A percentile compares a stretch with the other conserved stretches of the same genome.
Evolutionary conservation across 1,139 yeast genomes (phyloP).

Genomic region (Saccharomycopsis crataegensis): DNA sequence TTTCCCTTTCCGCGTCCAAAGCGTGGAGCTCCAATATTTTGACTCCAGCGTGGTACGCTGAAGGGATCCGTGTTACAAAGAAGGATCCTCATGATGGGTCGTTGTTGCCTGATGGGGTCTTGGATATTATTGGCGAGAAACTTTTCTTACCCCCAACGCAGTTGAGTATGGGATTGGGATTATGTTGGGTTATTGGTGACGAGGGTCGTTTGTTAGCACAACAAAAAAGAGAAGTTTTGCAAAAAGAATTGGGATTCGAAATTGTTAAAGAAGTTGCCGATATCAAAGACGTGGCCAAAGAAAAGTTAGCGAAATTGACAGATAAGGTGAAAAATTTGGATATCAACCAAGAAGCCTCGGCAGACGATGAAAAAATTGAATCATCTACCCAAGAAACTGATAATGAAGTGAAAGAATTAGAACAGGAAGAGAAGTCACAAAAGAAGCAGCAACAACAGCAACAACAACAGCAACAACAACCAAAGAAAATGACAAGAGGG

Average conservation of each 20-base stretch:
- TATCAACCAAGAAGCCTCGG: constrained; percentile 20
- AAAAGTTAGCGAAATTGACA: constrained; percentile 22
- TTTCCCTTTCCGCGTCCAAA: constrained; percentile 69
- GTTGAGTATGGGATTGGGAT: constrained; percentile 83
- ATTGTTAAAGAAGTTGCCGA: constrained; percentile 28
- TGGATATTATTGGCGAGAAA: constrained; percentile 51
- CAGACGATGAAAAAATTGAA: constrained; percentile 19
- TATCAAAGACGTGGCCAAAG: constrained; percentile 19
- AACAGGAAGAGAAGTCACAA: constrained; percentile 19
- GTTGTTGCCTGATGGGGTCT: constrained; percentile 56
- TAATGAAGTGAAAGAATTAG: neutral
- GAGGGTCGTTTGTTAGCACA: constrained; percentile 39
- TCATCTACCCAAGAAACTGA: constrained; percentile 14
- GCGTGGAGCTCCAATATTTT: constrained; percentile 88
- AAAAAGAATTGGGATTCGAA: constrained; percentile 41
- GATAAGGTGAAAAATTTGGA: constrained; percentile 22
- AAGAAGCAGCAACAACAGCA: neutral
- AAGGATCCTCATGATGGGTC: constrained; percentile 53
- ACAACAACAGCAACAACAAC: neutral
- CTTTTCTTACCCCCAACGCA: constrained; percentile 67
- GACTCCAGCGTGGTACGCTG: constrained; percentile 79
- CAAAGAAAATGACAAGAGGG: constrained; percentile 51
- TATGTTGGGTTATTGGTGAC: constrained; percentile 65
- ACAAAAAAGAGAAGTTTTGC: constrained; percentile 32
- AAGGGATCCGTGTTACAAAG: constrained; percentile 59